Base-by-base conservation (phyloP, 2,329 filamentous ascomycete species). In the Aspergillus latus region DNA sequence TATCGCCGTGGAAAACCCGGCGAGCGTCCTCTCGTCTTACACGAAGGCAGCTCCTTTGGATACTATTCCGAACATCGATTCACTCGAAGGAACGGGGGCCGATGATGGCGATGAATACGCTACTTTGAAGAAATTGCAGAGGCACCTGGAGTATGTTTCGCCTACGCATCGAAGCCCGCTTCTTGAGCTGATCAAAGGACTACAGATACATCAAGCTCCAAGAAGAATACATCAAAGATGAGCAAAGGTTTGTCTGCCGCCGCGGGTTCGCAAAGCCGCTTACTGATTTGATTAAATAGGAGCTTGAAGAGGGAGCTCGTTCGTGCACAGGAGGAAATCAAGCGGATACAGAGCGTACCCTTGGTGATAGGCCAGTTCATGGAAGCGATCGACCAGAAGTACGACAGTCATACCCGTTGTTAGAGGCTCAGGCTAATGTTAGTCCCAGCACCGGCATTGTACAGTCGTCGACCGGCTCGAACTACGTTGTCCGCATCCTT, bases 161-260 rank as follows among this genome's bases (percentile, higher is more conserved):
- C 34, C 49, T 11, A 29, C 16, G 47, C 59, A 30, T 26, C 50
- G 21, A n/a, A 26, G 11, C 13, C 8, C 11, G 6, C 49, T 42
- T 36, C 43, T 34, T 34, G 47, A 50, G 61, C 61, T 70, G 57
- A 69, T 60, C 36, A 44, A 50, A 39, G 43, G 39, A 58, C 61
- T 55, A 62, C 66, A 91, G 88, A 75, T 90, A 96, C 76, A 96
- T 97, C 74, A 91, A 97, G 77, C 84, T 99, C 67, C 94, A 99
- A 79, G 94, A 99, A 78, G 94, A 99, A 75, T 99, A 99, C 78
- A 99, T 99, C 86, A 99, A 99, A 81, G 94, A 99, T 85, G 94
- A 99, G 82, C 94, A 99, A 80, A 88, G 90, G 88, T 89, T 77
- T 54, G 72, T 40, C 49, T 15, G 16, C 29, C 16, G 45, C 28